phyloP scores from a whole-genome alignment of 345 rosid species.

The Populus euphratica region DNA sequence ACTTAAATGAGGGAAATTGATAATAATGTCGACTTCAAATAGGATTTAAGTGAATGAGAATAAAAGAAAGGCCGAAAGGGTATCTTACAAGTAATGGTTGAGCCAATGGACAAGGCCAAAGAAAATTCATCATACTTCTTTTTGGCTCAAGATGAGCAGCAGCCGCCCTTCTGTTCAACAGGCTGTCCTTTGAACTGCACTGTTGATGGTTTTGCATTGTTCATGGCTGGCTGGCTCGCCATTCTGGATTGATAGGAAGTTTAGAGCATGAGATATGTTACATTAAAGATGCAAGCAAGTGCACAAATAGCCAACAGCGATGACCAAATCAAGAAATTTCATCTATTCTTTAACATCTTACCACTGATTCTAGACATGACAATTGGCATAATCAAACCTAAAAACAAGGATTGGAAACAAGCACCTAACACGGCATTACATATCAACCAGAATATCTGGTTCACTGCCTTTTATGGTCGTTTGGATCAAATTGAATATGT shows the following conservation, averaged over 20 bases:
- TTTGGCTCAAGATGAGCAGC: slow-evolving; percentile 49
- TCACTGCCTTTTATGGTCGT: neutral
- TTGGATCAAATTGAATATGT: neutral
- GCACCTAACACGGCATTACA: neutral
- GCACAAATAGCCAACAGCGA: neutral
- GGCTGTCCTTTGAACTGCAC: slow-evolving; percentile 65
- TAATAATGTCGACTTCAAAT: neutral
- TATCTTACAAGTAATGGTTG: neutral
- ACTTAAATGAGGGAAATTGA: neutral
- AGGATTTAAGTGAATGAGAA: neutral
- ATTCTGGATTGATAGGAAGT: slow-evolving; percentile 31
- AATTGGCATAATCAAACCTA: neutral
- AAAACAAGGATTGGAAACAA: neutral
- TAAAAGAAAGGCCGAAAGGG: neutral
- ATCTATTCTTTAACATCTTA: neutral
- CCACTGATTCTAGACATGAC: neutral
- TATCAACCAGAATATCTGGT: neutral
- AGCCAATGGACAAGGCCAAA: neutral
- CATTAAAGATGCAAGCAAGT: neutral
- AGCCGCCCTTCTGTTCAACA: slow-evolving; percentile 50
- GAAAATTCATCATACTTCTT: neutral
- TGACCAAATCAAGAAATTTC: neutral
- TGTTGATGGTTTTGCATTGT: slow-evolving; percentile 51
- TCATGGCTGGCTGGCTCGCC: slow-evolving; percentile 63
- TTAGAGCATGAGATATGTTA: neutral